A percentile compares a stretch with the other conserved stretches of the same genome.
Evolutionary conservation across 371 early-diverging fungal species (phyloP).

Genomic region (Chytridium lagenaria): DNA sequence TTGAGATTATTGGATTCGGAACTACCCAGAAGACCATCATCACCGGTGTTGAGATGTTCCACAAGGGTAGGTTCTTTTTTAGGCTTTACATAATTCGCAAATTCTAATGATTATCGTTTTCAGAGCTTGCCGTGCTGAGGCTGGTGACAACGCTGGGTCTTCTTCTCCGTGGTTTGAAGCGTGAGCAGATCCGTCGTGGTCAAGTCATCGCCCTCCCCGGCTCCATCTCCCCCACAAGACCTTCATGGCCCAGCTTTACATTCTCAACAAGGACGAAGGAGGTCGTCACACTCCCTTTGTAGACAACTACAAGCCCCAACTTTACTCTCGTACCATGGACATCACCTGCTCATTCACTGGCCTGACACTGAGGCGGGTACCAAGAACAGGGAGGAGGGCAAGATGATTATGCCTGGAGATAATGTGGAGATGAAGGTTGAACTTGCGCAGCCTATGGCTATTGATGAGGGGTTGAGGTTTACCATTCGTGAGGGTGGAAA

Average conservation of each 20-base stretch:
- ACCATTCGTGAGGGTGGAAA: conserved; percentile 98
- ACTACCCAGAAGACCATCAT: conserved; percentile 85
- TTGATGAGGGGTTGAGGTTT: conserved; percentile 94
- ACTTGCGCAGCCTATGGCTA: conserved; percentile 79
- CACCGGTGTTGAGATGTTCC: conserved; percentile 99
- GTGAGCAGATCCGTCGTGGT: conserved; percentile 95
- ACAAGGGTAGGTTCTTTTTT: conserved; percentile 72
- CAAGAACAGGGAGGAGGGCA: conserved; percentile 80
- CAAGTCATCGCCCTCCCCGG: conserved; percentile 93
- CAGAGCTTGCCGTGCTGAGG: conserved; percentile 90
- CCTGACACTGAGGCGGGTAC: conserved; percentile 76
- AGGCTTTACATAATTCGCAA: background rate
- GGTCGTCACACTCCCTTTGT: conserved; percentile 98
- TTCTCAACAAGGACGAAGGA: conserved; percentile 97
- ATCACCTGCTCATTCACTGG: conserved; percentile 86
- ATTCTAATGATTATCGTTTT: too few relatives aligned
- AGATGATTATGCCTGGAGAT: conserved; percentile 99
- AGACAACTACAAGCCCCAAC: conserved; percentile 95
- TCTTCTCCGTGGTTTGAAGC: conserved; percentile 95
- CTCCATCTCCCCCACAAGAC: conserved; percentile 90
- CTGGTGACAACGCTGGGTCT: conserved; percentile 99
- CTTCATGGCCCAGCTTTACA: conserved; percentile 90
- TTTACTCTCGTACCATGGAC: conserved; percentile 94
- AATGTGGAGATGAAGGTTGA: conserved; percentile 87
- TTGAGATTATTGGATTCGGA: conserved; percentile 97